Conservation (phyloP, 768 basidiomycete genomes). For the Mycena maculata region DNA sequence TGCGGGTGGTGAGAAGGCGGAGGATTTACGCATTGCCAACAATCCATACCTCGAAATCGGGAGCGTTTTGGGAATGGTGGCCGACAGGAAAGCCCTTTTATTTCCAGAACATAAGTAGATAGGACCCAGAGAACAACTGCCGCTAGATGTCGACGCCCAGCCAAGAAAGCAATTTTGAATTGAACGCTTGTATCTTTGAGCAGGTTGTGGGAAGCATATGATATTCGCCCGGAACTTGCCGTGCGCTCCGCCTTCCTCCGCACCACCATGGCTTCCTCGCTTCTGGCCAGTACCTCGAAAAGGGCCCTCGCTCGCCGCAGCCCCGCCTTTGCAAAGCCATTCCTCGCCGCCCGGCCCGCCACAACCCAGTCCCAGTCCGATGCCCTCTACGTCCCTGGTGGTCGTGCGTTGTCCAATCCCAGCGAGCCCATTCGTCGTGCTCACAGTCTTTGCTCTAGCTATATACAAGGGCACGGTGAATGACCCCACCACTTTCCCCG, state of each 20-base stretch:
- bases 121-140: too few species aligned
- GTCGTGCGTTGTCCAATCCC: conserved; percentile 62
- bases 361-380: conserved; percentile 28
- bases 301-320: conserved; percentile 27
- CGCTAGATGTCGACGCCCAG: too few species aligned
- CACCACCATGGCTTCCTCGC: conserved; percentile 26
- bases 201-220: too few species aligned
- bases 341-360: conserved; percentile 18
- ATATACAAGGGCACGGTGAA: conserved; percentile 93
- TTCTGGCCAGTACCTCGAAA: conserved; percentile 32
- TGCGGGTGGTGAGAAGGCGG: too few species aligned
- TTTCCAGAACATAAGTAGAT: too few species aligned
- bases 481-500: conserved; percentile 92
- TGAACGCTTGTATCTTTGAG: too few species aligned
- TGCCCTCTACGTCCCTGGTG: conserved; percentile 70
- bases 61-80: too few species aligned
- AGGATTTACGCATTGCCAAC: too few species aligned
- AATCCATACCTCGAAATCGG: too few species aligned
- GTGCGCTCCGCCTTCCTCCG: conserved; percentile 15
- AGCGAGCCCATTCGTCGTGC: conserved; percentile 33
- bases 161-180: too few species aligned
- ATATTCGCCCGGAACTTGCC: conserved; percentile 9
- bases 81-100: too few species aligned
- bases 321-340: conserved; percentile 16
- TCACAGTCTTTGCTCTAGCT: conserved; percentile 56